Percentiles rank a stretch among this genome's conserved stretches.
Conservation (phyloP, 257 asterid genomes). For the Apocynum venetum region DNA sequence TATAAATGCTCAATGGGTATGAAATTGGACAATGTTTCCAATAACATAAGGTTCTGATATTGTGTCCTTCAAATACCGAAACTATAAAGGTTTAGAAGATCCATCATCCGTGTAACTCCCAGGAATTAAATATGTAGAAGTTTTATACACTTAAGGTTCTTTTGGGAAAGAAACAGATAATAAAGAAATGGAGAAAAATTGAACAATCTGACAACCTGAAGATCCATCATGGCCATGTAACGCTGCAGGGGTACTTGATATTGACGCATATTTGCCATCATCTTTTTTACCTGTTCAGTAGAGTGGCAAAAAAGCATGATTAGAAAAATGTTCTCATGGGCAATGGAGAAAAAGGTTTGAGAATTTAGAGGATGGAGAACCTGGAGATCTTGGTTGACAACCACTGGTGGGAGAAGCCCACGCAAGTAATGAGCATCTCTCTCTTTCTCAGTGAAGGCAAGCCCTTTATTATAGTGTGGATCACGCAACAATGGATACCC, state of each 20-base stretch:
- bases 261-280: slow-evolving; percentile 90
- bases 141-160: neutral
- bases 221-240: slow-evolving; percentile 99
- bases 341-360: neutral
- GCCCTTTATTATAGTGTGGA: slow-evolving; percentile 97
- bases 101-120: neutral
- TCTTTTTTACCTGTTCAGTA: slow-evolving; percentile 66
- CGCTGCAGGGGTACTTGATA: slow-evolving; percentile 92
- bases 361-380: slow-evolving; percentile 24
- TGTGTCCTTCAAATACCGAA: neutral
- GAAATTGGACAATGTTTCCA: neutral
- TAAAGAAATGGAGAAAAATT: slow-evolving; percentile 1
- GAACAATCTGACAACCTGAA: slow-evolving; percentile 56
- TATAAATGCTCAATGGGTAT: slow-evolving; percentile 8
- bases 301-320: slow-evolving; percentile 8
- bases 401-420: slow-evolving; percentile 95
- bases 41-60: neutral
- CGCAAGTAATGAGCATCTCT: slow-evolving; percentile 94
- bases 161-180: neutral
- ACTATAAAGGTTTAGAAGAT: neutral
- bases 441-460: slow-evolving; percentile 83
- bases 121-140: neutral
- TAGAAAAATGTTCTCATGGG: neutral
- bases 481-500: slow-evolving; percentile 96
- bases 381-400: slow-evolving; percentile 77